Percentiles rank a stretch among this genome's conserved stretches.
Conservation (phyloP, 2,329 filamentous ascomycete genomes). For the Knufia petricola region DNA sequence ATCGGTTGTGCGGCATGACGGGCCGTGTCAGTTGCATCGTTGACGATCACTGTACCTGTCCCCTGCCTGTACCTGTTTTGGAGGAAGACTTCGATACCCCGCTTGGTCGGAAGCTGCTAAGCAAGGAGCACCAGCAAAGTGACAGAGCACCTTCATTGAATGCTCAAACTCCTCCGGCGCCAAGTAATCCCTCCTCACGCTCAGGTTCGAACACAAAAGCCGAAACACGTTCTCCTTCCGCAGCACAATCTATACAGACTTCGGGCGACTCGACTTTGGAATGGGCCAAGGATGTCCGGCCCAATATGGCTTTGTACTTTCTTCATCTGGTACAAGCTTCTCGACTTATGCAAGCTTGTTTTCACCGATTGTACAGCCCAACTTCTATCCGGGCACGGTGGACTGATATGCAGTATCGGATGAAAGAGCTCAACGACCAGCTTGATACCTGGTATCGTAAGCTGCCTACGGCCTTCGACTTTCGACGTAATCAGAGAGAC, state of each 20-base stretch:
- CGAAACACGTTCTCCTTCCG: conserved; percentile 13
- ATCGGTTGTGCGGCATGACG: conserved; percentile 38
- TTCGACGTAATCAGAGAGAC: conserved; percentile 25
- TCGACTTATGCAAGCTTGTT: conserved; percentile 28
- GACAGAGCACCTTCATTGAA: conserved; percentile 23
- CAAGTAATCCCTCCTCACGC: conserved; percentile 7
- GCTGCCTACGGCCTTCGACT: conserved; percentile 31
- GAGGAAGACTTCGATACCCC: conserved; percentile 31
- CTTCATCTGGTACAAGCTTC: conserved; percentile 31
- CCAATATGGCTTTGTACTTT: conserved; percentile 32
- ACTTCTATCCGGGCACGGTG: conserved; percentile 28
- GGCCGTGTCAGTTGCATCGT: conserved; percentile 35
- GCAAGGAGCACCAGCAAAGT: conserved; percentile 26
- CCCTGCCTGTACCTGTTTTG: conserved; percentile 33
- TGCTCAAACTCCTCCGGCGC: conserved; percentile 17
- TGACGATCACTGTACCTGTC: conserved; percentile 35
- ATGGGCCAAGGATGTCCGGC: conserved; percentile 26
- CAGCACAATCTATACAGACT: conserved; percentile 15
- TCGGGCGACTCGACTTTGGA: conserved; percentile 12
- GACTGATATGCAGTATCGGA: conserved; percentile 30
- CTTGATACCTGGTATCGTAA: conserved; percentile 32
- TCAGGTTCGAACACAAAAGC: conserved; percentile 13
- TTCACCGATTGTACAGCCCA: conserved; percentile 32
- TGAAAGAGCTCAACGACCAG: conserved; percentile 28
- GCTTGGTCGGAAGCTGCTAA: conserved; percentile 27